Conservation (phyloP, 2,329 filamentous ascomycete genomes). For the Xylariaceae sp. region DNA sequence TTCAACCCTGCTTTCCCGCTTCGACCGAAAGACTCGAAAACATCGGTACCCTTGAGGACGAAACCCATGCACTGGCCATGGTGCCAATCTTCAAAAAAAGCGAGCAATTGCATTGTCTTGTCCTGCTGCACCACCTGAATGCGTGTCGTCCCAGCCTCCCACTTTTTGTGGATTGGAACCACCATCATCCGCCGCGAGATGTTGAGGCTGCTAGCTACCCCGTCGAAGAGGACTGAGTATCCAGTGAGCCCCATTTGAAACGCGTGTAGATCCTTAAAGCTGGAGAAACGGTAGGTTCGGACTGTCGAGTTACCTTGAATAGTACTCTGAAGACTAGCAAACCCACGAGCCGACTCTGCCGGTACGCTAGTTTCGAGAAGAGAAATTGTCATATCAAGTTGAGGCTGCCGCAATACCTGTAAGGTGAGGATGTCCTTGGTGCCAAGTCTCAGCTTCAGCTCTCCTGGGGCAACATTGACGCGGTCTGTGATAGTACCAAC, state of each 20-base stretch:
- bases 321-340: conserved; percentile 65
- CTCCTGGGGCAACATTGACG: conserved; percentile 79
- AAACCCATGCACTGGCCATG: conserved; percentile 92
- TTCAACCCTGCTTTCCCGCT: conserved; percentile 74
- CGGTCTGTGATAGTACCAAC: conserved; percentile 79
- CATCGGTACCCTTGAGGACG: conserved; percentile 80
- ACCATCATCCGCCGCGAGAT: conserved; percentile 88
- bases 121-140: conserved; percentile 81
- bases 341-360: conserved; percentile 65
- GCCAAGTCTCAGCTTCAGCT: conserved; percentile 70
- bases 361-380: conserved; percentile 71
- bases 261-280: conserved; percentile 71
- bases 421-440: conserved; percentile 66
- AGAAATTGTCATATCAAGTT: conserved; percentile 78
- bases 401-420: conserved; percentile 72
- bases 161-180: conserved; percentile 92
- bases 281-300: conserved; percentile 73
- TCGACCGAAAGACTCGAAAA: conserved; percentile 72
- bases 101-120: conserved; percentile 76
- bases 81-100: conserved; percentile 86
- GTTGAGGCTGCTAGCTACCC: conserved; percentile 73
- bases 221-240: conserved; percentile 76
- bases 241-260: conserved; percentile 84
- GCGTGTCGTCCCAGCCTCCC: conserved; percentile 81
- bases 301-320: conserved; percentile 66